Base-by-base conservation (phyloP, 163 green algal species). In the Volvox carteri region DNA sequence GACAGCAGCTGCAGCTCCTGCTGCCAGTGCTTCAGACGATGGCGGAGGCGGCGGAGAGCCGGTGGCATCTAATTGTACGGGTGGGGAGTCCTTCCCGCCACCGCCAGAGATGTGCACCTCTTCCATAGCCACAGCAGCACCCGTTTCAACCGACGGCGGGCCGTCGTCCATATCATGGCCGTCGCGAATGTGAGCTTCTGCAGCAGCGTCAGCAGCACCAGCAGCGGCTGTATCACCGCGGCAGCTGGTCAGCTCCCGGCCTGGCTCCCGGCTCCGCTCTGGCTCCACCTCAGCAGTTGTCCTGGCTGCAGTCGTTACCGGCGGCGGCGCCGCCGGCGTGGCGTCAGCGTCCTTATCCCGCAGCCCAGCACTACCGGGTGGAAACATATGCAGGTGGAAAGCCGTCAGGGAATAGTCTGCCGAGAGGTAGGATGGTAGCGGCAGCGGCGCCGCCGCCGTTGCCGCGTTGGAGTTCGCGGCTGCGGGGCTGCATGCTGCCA, bases 401-500 rank as follows among this genome's bases (percentile, higher is more conserved):
- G 75, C 75, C 21, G n/a, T 84, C 42, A 37, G 48, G 6, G 48
- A 75, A 21, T 48, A 48, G 1, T 75, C 65, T n/a, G n/a, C n/a
- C n/a, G n/a, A n/a, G 65, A 48, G 33, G 33, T 5, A 2, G 7
- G 33, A 28, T 23, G 56, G 12, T 16, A 23, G 72, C 48, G 56
- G 46, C 48, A 33, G 48, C 37, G 2, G 48, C n/a, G 28, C 8
- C 18, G 48, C 6, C 5, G n/a, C 79, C 18, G 48, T 1, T 2
- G n/a, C 79, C 42, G 68, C 48, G 23, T 46, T 19, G 25, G 1
- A 14, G 0, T 58, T 30, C 33, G 81, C 35, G 5, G 81, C n/a
- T n/a, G n/a, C 2, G 8, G 83, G 83, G 50, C 83, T 81, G 46
- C 50, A 72, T 2, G 37, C 14, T 1, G 68, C 70, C 83, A 88